Conservation (phyloP, 2,329 filamentous ascomycete species). For the Akanthomyces lecanii region DNA sequence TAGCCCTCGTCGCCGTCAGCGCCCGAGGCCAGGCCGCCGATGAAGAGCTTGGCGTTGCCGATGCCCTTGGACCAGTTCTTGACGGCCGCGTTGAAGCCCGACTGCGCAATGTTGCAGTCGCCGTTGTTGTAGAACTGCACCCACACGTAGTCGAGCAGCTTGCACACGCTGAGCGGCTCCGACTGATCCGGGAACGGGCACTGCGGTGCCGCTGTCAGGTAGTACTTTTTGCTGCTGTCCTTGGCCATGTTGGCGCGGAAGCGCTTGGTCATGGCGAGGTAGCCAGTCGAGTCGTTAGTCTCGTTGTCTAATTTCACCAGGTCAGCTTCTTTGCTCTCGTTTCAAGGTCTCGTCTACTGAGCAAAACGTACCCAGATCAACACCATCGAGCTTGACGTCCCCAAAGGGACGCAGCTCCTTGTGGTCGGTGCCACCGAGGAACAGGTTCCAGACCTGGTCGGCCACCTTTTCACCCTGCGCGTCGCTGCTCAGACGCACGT, state of each 20-base stretch:
- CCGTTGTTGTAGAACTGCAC: slow-evolving; percentile 66
- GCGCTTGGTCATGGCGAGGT: slow-evolving; percentile 57
- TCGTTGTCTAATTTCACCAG: slow-evolving; percentile 35
- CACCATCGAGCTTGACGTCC: slow-evolving; percentile 62
- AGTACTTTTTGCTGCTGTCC: slow-evolving; percentile 46
- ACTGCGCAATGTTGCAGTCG: slow-evolving; percentile 50
- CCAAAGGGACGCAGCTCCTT: slow-evolving; percentile 61
- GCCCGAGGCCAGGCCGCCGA: slow-evolving; percentile 54
- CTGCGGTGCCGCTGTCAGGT: slow-evolving; percentile 61
- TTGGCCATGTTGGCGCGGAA: slow-evolving; percentile 51
- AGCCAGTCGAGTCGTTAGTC: slow-evolving; percentile 55
- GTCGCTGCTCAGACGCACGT: slow-evolving; percentile 49
- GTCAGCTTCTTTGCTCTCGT: background rate
- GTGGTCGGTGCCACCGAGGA: slow-evolving; percentile 45
- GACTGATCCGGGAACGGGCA: slow-evolving; percentile 59
- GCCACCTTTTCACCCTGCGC: slow-evolving; percentile 51
- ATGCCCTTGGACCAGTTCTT: slow-evolving; percentile 61
- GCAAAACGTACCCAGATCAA: slow-evolving; percentile 50
- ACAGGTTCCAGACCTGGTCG: slow-evolving; percentile 62
- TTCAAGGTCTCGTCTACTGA: background rate
- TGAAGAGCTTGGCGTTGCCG: slow-evolving; percentile 52
- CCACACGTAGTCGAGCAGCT: slow-evolving; percentile 52
- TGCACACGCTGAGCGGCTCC: slow-evolving; percentile 30
- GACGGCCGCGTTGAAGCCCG: slow-evolving; percentile 56
- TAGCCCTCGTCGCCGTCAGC: slow-evolving; percentile 52